Evolutionary conservation across 345 rosid species (phyloP), one percentile per base, ranked within the genome.

Genomic region (Schrenkiella parvula): DNA sequence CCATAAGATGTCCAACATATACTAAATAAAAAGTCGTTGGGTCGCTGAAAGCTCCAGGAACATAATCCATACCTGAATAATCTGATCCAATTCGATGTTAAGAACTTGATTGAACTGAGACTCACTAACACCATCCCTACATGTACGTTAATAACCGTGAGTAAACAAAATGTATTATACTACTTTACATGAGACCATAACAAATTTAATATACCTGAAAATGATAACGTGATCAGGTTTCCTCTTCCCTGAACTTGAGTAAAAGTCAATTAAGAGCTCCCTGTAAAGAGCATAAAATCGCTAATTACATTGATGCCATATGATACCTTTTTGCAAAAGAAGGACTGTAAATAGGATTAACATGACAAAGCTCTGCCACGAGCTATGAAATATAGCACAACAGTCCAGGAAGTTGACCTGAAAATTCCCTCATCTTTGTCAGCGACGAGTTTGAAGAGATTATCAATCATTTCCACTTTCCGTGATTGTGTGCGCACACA

Each of bases 121-220:
- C 72, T 89, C 98, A 17, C 97, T 91, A 10, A 89, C 98, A 12
- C 98, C 98, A 73, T 93, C 98, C 95, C 98, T 91, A 63, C 59
- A 74, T 70, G 15, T 42, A 66, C 25, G 53, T 32, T 47, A 58
- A 60, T 25, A 62, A 46, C 55, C 25, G 47, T 31, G 10, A 65
- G 70, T 26, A 13, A 15, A 32, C 37, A 15, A 38, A 22, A 35
- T 35, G 34, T n/a, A 9, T 62, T 17, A 43, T 28, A 62, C 23
- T 22, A 47, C 21, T 50, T 28, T n/a, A 48, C 21, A 66, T 19
- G 60, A 43, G 29, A 59, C 17, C 22, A 37, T 32, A 12, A 29
- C 15, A 48, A 6, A 8, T 56, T 5, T 22, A 2, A 48, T 54
- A 54, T 73, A 87, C 98, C 97, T 90, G 83, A 93, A 93, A 57